Conservation (phyloP, 2,329 filamentous ascomycete species). For the Cercospora zeae-maydis region DNA sequence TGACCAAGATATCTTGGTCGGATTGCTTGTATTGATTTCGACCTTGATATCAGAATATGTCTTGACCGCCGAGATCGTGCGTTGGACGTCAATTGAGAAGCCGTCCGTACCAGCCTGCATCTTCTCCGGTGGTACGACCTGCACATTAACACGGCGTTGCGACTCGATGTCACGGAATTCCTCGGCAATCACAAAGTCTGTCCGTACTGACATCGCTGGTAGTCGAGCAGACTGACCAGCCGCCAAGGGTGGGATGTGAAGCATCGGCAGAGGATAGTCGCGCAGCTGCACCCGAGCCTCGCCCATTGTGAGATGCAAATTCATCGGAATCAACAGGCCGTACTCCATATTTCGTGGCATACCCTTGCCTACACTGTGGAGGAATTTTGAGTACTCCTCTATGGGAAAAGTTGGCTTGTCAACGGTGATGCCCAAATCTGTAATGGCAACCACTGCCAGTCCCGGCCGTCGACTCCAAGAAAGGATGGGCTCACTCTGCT, state of each 20-base stretch:
- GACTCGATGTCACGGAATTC: constrained; percentile 82
- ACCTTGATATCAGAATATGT: constrained; percentile 90
- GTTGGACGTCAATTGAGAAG: constrained; percentile 80
- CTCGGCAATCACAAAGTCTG: constrained; percentile 93
- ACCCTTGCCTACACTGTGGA: constrained; percentile 90
- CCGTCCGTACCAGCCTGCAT: constrained; percentile 56
- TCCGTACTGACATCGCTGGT: constrained; percentile 76
- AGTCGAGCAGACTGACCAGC: constrained; percentile 73
- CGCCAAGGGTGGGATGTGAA: constrained; percentile 84
- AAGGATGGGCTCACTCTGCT: constrained; percentile 80
- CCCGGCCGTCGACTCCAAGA: constrained; percentile 81
- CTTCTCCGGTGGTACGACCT: constrained; percentile 71
- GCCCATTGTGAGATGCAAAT: constrained; percentile 82
- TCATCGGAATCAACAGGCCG: constrained; percentile 83
- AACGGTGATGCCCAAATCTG: constrained; percentile 77
- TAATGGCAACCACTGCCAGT: constrained; percentile 74
- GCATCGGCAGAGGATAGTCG: constrained; percentile 87
- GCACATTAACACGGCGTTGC: constrained; percentile 72
- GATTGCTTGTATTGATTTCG: constrained; percentile 87
- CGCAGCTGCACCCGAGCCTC: constrained; percentile 82
- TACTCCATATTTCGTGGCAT: constrained; percentile 92
- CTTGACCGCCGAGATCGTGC: constrained; percentile 92
- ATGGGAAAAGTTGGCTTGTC: constrained; percentile 93
- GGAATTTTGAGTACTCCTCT: constrained; percentile 73
- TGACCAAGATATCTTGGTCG: constrained; percentile 94